Evolutionary conservation across 1,139 yeast genomes (phyloP), one percentile per base, ranked within the genome.

Genomic region (Kurtzmaniella quercitrusa): DNA sequence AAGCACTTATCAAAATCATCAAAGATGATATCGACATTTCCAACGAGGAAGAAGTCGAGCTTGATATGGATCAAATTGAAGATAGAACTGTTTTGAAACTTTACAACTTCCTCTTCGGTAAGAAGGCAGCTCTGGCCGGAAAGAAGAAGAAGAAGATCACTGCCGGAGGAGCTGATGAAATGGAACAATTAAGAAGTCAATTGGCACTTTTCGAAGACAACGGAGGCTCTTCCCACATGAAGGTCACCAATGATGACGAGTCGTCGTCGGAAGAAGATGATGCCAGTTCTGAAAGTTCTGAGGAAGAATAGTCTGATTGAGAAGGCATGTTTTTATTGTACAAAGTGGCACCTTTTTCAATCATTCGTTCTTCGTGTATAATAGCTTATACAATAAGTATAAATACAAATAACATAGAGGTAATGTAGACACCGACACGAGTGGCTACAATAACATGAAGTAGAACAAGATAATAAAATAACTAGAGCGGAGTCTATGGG

Each of bases 41-140:
- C 51, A 81, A 81, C 56, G 98, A 93, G 56, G 94, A 85, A 60
- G 77, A 73, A 54, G 94, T 93, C 48, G 98, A 94, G 70, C 75
- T 93, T 50, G 98, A 94, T 64, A 86, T 94, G 83, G 98, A 93
- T 63, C 88, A 85, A 64, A 77, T 93, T 55, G 96, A 89, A 56
- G 93, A 89, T 53, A 73, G 80, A 43, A 91, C 98, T 1, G 79
- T 93, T 41, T 68, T 88, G 60, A 87, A 88, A 58, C 71, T 93
- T 52, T 91, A 91, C 72, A 85, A 87, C 63, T 85, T 77, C 62
- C 82, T 85, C 48, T 85, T 85, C 53, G 81, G 81, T 49, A 76
- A 77, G 52, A 77, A 76, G 57, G 73, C 72, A 25, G 63, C 72
- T 45, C 60, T 67, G 37, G 64, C 59, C 38, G 59, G 62, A 41